These are phyloP conservation scores for Lichtheimia ramosa DNA, from an alignment of 371 early-diverging fungal genomes.

Conservation along the genomic window DNA sequence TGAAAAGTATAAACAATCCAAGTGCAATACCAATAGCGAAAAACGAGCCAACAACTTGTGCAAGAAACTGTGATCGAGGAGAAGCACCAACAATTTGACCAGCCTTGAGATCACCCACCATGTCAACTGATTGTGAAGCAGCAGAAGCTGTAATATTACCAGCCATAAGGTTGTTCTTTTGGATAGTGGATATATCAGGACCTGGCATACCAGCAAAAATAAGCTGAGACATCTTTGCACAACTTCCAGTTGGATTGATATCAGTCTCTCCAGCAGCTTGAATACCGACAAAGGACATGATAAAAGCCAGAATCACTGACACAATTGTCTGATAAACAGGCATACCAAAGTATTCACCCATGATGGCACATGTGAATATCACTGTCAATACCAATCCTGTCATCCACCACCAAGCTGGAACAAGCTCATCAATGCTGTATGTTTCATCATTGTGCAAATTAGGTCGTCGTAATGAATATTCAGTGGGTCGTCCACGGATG, in stretches of 20 bases:
- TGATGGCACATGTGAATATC: conserved; percentile 60
- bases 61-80: conserved; percentile 62
- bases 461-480: conserved; percentile 3
- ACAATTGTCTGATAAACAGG: conserved; percentile 56
- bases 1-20: conserved; percentile 62
- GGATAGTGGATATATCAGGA: conserved; percentile 26
- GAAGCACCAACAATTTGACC: conserved; percentile 63
- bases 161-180: conserved; percentile 59
- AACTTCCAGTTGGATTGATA: conserved; percentile 64
- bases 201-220: conserved; percentile 62
- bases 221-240: conserved; percentile 65
- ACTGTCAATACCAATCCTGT: conserved; percentile 54
- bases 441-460: conserved; percentile 7
- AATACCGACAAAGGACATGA: conserved; percentile 70
- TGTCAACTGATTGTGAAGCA: conserved; percentile 63
- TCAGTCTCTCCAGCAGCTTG: conserved; percentile 71
- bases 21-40: conserved; percentile 58
- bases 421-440: conserved; percentile 30
- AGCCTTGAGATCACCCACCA: conserved; percentile 69
- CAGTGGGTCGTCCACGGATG: background rate
- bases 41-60: conserved; percentile 61
- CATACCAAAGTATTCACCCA: conserved; percentile 60
- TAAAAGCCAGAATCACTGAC: conserved; percentile 65
- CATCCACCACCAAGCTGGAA: conserved; percentile 66
- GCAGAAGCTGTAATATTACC: conserved; percentile 63